phyloP scores from a whole-genome alignment of 129 eudicot genomes.

The Flaveria sonorensis region DNA sequence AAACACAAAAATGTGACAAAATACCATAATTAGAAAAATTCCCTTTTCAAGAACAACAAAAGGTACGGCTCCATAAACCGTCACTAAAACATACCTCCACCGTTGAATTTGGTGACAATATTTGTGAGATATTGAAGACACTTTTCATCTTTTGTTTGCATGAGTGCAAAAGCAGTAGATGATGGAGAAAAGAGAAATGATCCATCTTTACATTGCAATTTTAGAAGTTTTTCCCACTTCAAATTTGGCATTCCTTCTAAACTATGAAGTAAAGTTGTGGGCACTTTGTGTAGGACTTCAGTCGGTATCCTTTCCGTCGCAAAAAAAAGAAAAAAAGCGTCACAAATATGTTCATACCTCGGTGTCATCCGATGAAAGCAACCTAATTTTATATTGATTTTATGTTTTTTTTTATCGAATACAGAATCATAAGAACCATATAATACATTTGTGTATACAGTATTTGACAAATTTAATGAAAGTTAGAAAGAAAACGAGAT shows the following conservation, averaged over 20 bases:
- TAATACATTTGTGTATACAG: too few relatives aligned
- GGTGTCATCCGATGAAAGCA: neutral
- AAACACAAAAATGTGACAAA: slow-evolving; percentile 13
- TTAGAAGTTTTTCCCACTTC: slow-evolving; percentile 81
- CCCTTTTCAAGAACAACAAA: slow-evolving; percentile 8
- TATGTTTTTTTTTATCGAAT: neutral
- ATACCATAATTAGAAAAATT: slow-evolving; percentile 20
- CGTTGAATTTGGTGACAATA: slow-evolving; percentile 60
- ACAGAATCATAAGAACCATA: neutral
- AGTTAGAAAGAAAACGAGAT: too few relatives aligned
- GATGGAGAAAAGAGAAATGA: slow-evolving; percentile 95
- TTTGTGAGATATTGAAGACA: slow-evolving; percentile 71
- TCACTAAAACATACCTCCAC: slow-evolving; percentile 68
- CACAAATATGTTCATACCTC: slow-evolving; percentile 9
- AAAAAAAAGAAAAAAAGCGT: neutral
- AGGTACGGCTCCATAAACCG: neutral
- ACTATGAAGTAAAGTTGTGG: slow-evolving; percentile 91
- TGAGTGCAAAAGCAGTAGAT: slow-evolving; percentile 95
- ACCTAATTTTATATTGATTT: neutral
- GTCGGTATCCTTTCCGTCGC: slow-evolving; percentile 68
- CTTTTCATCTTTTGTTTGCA: slow-evolving; percentile 74
- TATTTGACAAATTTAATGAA: too few relatives aligned
- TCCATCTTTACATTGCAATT: slow-evolving; percentile 74
- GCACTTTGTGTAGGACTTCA: slow-evolving; percentile 72
- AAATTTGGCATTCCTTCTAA: slow-evolving; percentile 87